These are phyloP conservation scores for Boletales sp. DNA, from an alignment of 768 basidiomycete species.

Conservation along the genomic window DNA sequence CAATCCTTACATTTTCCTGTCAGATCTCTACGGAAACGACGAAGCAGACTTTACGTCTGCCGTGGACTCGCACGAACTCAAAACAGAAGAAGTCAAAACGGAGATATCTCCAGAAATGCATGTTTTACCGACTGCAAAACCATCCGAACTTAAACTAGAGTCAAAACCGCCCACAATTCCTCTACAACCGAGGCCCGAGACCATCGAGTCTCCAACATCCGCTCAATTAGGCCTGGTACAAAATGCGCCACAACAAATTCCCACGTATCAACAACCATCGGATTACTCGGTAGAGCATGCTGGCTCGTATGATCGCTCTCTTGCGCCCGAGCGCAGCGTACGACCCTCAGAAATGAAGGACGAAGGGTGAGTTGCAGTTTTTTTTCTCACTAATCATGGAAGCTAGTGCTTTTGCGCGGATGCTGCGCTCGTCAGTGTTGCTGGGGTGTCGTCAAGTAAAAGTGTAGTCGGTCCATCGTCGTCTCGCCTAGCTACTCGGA, in stretches of 20 bases:
- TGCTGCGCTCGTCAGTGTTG: constrained; percentile 20
- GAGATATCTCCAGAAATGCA: constrained; percentile 25
- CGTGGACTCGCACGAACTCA: constrained; percentile 34
- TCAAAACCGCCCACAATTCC: constrained; percentile 6
- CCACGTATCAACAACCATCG: constrained; percentile 69
- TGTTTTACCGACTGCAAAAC: constrained; percentile 16
- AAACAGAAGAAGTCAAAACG: constrained; percentile 24
- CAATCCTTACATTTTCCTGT: neutral
- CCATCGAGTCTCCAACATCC: constrained; percentile 13
- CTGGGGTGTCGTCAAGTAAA: constrained; percentile 27
- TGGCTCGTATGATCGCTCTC: constrained; percentile 40
- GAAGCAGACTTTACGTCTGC: constrained; percentile 59
- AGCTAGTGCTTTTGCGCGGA: constrained; percentile 4
- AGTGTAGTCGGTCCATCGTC: constrained; percentile 43
- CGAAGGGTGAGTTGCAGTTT: constrained; percentile 79
- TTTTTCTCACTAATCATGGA: constrained; percentile 8
- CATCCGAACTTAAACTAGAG: constrained; percentile 19
- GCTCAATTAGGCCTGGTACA: constrained; percentile 32
- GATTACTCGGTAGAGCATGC: constrained; percentile 46
- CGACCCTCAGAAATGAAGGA: constrained; percentile 93
- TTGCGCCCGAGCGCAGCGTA: constrained; percentile 58
- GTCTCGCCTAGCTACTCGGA: constrained; percentile 42
- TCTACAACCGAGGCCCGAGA: constrained; percentile 12
- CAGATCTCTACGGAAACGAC: constrained; percentile 67
- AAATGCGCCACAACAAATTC: constrained; percentile 63